These are phyloP conservation scores for Leccinum sublutescens DNA, from an alignment of 768 basidiomycete genomes.

Conservation along the genomic window DNA sequence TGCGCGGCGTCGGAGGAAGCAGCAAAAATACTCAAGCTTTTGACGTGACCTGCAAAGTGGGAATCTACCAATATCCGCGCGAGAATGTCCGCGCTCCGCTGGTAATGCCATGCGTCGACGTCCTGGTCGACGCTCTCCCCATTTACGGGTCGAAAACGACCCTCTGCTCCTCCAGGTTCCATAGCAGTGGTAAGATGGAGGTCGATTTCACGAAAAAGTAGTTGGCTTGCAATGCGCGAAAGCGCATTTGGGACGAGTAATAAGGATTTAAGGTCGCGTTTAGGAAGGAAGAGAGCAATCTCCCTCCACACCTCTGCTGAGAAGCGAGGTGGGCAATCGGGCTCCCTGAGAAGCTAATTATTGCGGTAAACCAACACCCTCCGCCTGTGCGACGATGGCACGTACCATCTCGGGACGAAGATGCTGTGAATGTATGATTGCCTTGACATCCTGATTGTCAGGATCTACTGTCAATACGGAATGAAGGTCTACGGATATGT, in stretches of 20 bases:
- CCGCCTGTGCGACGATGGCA: neutral
- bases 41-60: conserved; percentile 55
- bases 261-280: conserved; percentile 62
- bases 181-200: conserved; percentile 52
- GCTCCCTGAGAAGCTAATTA: conserved; percentile 34
- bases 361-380: conserved; percentile 1
- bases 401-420: conserved; percentile 58
- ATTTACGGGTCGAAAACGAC: conserved; percentile 12
- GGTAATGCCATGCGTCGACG: conserved; percentile 49
- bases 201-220: conserved; percentile 63
- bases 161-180: conserved; percentile 23
- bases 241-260: conserved; percentile 64
- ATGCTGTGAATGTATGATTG: conserved; percentile 51
- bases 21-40: conserved; percentile 59
- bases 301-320: conserved; percentile 74
- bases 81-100: conserved; percentile 69
- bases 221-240: conserved; percentile 66
- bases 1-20: conserved; percentile 47
- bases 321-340: conserved; percentile 49
- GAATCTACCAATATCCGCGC: conserved; percentile 62
- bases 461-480: conserved; percentile 64
- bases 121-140: conserved; percentile 27
- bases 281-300: conserved; percentile 59
- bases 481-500: conserved; percentile 51
- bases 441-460: conserved; percentile 66